A percentile compares a stretch with the other conserved stretches of the same genome.
These are phyloP conservation scores for Citrus mangshanensis DNA, from an alignment of 345 rosid species.

Conservation along the genomic window DNA sequence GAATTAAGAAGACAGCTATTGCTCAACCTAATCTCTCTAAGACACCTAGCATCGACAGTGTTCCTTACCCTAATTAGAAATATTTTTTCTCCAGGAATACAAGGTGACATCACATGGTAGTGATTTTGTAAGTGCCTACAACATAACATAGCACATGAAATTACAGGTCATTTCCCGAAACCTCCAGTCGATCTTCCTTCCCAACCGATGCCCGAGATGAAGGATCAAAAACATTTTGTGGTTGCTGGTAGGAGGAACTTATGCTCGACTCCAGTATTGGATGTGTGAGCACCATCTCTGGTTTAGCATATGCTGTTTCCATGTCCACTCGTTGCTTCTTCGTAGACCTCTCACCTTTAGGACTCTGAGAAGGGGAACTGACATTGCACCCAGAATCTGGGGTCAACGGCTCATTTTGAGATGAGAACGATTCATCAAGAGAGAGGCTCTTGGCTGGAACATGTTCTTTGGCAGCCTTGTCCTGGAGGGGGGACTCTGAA, in stretches of 20 bases:
- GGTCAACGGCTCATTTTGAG: conserved; percentile 79
- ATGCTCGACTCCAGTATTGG: conserved; percentile 82
- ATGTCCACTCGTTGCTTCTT: conserved; percentile 66
- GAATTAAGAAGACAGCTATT: conserved; percentile 7
- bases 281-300: conserved; percentile 50
- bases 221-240: conserved; percentile 48
- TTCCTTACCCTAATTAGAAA: conserved; percentile 23
- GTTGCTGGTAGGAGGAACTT: conserved; percentile 51
- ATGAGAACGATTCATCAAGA: conserved; percentile 75
- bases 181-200: conserved; percentile 46
- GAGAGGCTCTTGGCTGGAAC: conserved; percentile 73
- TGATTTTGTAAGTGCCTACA: neutral
- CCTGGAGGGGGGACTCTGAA: conserved; percentile 72
- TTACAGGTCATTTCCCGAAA: conserved; percentile 45
- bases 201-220: conserved; percentile 45
- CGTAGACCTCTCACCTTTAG: conserved; percentile 50
- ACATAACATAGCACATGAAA: neutral
- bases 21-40: conserved; percentile 26
- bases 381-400: conserved; percentile 77
- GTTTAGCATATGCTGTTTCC: conserved; percentile 40
- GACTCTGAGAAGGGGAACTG: conserved; percentile 59
- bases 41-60: conserved; percentile 21
- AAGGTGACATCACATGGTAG: conserved; percentile 7
- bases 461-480: conserved; percentile 59
- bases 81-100: conserved; percentile 19